phyloP scores from a whole-genome alignment of 345 rosid genomes.

The Rhizophora apiculata region DNA sequence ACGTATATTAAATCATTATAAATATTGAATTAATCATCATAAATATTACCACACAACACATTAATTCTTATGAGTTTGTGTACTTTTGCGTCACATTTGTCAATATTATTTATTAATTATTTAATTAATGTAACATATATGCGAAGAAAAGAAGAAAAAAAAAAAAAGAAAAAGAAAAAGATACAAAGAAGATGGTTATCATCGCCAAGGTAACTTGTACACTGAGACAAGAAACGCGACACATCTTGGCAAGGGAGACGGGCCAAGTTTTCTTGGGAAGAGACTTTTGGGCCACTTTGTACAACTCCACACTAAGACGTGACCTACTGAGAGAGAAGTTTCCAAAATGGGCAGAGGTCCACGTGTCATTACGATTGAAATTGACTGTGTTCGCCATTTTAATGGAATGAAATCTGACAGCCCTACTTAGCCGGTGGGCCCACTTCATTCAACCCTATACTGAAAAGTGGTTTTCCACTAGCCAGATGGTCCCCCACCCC shows the following conservation, averaged over 20 bases:
- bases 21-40: no score
- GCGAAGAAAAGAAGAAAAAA: not conserved
- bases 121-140: no score
- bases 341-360: slow-evolving; percentile 26
- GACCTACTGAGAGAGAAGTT: slow-evolving; percentile 39
- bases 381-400: slow-evolving; percentile 40
- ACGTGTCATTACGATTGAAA: slow-evolving; percentile 40
- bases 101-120: no score
- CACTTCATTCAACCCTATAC: slow-evolving; percentile 1
- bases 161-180: not conserved
- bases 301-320: slow-evolving; percentile 30
- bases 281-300: not conserved
- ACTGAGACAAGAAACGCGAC: not conserved
- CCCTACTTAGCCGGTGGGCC: not conserved
- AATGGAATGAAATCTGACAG: slow-evolving; percentile 33
- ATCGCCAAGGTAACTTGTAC: no score
- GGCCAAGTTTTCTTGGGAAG: not conserved
- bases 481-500: slow-evolving; percentile 13
- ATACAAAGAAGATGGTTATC: no score
- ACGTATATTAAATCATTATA: no score
- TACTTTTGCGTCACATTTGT: no score
- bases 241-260: slow-evolving; percentile 2
- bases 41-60: no score
- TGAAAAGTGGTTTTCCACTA: not conserved
- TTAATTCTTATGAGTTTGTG: no score